These are phyloP conservation scores for Climacium dendroides DNA, from an alignment of 225 moss, liverwort and hornwort species.

Conservation along the genomic window DNA sequence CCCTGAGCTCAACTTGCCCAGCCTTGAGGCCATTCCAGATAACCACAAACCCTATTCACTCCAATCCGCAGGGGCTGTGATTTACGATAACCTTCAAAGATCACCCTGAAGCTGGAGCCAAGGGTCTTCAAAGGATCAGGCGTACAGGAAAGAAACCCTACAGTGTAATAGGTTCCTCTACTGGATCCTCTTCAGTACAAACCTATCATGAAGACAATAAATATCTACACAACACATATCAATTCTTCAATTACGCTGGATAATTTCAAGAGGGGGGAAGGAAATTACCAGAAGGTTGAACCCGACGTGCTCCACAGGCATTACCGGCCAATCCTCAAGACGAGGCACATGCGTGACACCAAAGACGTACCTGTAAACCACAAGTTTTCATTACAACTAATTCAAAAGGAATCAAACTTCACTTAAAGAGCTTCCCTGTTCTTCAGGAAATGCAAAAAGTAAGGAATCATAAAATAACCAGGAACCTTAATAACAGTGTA, in stretches of 20 bases:
- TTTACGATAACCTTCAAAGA: neutral
- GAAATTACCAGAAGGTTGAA: conserved; percentile 57
- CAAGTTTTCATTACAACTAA: neutral
- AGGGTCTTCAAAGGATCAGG: neutral
- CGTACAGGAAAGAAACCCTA: neutral
- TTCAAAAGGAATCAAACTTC: neutral
- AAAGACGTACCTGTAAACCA: conserved; percentile 66
- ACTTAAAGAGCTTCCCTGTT: neutral
- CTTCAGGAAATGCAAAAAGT: neutral
- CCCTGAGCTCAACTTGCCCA: neutral
- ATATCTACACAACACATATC: neutral
- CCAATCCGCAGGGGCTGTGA: neutral
- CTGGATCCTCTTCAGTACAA: neutral
- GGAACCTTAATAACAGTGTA: neutral
- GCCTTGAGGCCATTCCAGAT: neutral
- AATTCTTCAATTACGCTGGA: neutral
- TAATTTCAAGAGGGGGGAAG: neutral
- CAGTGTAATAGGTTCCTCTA: neutral
- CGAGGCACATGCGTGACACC: conserved; percentile 95
- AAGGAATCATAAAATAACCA: neutral
- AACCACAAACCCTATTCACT: neutral
- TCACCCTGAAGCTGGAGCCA: neutral
- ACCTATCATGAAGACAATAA: neutral
- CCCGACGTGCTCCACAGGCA: conserved; percentile 98
- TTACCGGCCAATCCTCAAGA: conserved; percentile 96